These are phyloP conservation scores for Arctostaphylos glauca DNA, from an alignment of 148 eudicot species.

Conservation along the genomic window DNA sequence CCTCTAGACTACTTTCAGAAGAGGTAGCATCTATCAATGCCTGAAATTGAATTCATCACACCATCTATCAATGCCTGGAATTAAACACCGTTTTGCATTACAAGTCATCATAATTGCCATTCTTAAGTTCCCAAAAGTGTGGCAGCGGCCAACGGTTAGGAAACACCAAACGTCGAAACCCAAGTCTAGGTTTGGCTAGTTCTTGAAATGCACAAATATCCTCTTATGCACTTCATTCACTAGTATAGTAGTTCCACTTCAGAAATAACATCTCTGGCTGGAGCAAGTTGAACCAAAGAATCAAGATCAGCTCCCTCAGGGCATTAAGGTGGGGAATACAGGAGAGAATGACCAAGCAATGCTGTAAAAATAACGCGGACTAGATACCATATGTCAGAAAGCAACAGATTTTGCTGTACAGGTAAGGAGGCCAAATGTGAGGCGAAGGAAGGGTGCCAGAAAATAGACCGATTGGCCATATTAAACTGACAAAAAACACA, in stretches of 20 bases:
- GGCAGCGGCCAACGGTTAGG: not conserved
- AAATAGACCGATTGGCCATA: not conserved
- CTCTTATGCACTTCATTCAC: not conserved
- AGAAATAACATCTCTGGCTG: not conserved
- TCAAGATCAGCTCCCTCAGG: not conserved
- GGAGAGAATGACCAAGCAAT: not conserved
- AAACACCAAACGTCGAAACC: not conserved
- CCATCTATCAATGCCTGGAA: not conserved
- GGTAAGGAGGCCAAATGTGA: not conserved
- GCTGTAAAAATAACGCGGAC: not conserved
- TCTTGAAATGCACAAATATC: not conserved
- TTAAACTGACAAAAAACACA: too few species aligned
- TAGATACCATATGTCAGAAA: not conserved
- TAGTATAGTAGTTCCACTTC: not conserved
- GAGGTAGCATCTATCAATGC: slow-evolving; percentile 83
- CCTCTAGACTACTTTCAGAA: slow-evolving; percentile 67
- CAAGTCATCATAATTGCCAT: not conserved
- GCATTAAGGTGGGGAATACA: not conserved
- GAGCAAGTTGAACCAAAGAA: slow-evolving; percentile 7
- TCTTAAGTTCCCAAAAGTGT: not conserved
- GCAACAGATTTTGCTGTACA: not conserved
- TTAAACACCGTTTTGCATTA: too few species aligned
- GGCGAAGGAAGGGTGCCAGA: not conserved
- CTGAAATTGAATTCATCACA: slow-evolving; percentile 39
- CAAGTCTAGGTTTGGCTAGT: not conserved